phyloP scores from a whole-genome alignment of 805 yeast genomes.

The Ascoidea asiatica region DNA sequence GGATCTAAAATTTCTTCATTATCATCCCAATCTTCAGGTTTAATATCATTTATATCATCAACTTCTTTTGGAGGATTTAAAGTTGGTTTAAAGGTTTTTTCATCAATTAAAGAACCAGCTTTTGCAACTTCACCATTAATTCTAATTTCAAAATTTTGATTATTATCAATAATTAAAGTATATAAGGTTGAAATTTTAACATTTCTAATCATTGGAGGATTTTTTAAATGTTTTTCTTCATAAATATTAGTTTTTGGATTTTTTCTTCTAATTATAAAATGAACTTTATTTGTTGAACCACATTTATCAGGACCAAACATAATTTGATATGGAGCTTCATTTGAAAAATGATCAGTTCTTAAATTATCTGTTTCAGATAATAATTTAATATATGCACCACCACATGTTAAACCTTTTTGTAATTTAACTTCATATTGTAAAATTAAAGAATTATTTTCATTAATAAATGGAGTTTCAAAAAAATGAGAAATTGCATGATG shows the following conservation, averaged over 20 bases:
- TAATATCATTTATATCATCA: conserved; percentile 38
- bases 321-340: conserved; percentile 62
- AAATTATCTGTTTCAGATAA: conserved; percentile 28
- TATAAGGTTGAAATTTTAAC: conserved; percentile 53
- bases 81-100: conserved; percentile 44
- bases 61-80: conserved; percentile 56
- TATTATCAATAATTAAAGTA: conserved; percentile 57
- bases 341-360: conserved; percentile 35
- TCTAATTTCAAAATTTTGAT: conserved; percentile 65
- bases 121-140: conserved; percentile 63
- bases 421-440: conserved; percentile 82
- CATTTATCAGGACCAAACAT: conserved; percentile 96
- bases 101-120: conserved; percentile 54
- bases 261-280: conserved; percentile 53
- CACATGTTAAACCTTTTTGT: conserved; percentile 69
- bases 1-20: conserved; percentile 57
- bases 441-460: conserved; percentile 54
- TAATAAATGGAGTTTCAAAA: conserved; percentile 44
- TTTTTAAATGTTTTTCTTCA: conserved; percentile 55
- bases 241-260: conserved; percentile 38
- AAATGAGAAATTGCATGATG: conserved; percentile 69
- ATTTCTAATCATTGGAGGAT: conserved; percentile 54
- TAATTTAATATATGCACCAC: conserved; percentile 82
- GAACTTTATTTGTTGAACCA: conserved; percentile 69
- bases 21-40: conserved; percentile 82